phyloP scores from a whole-genome alignment of 345 rosid species.

The Citrus mangshanensis region DNA sequence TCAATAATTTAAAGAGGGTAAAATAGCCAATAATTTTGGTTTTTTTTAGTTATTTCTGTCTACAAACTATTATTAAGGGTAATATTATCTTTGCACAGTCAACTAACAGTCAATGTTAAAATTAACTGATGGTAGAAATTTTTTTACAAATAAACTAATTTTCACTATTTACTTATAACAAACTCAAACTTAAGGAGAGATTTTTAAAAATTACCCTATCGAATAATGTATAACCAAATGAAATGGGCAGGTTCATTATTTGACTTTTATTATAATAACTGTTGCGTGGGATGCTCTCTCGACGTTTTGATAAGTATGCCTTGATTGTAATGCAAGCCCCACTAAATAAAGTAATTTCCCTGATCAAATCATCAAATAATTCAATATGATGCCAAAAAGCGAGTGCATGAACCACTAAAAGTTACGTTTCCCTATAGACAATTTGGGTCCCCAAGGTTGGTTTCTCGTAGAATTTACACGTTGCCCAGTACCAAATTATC shows the following conservation, averaged over 20 bases:
- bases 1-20: no score
- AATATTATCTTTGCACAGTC: no score
- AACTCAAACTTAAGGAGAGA: no score
- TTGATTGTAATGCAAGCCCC: background rate
- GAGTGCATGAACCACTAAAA: constrained; percentile 24
- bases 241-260: background rate
- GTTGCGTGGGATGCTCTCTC: background rate
- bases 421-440: background rate
- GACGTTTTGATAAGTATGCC: background rate
- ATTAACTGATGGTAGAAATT: no score
- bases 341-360: background rate
- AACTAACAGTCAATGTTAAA: no score
- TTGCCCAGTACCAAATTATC: background rate
- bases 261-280: background rate
- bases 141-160: no score
- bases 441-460: background rate
- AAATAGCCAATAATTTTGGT: no score
- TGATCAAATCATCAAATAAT: background rate
- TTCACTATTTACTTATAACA: no score
- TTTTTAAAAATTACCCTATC: no score
- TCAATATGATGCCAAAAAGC: background rate
- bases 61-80: no score
- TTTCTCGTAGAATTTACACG: background rate
- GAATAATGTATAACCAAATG: background rate
- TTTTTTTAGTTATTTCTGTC: no score